A percentile compares a stretch with the other conserved stretches of the same genome.
Evolutionary conservation across 169 alveolate species (phyloP).

Genomic region (Eimeria acervulina): DNA sequence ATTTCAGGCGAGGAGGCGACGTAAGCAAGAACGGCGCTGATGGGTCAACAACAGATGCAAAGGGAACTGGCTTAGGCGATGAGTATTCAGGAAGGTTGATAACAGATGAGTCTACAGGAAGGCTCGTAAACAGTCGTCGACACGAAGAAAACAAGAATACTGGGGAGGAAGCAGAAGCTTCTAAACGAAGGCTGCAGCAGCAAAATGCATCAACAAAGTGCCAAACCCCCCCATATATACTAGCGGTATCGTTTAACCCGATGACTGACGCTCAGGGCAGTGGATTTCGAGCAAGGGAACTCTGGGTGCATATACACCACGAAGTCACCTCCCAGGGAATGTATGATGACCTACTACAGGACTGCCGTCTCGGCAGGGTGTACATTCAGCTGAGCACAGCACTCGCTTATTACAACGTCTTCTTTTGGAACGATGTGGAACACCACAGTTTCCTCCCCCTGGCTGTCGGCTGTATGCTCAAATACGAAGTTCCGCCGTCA

Average conservation of each 20-base stretch:
- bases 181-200: background rate
- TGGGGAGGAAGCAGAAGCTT: background rate
- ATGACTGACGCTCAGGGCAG: slow-evolving; percentile 32
- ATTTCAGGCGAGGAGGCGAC: background rate
- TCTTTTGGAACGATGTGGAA: slow-evolving; percentile 49
- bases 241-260: slow-evolving; percentile 29
- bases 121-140: background rate
- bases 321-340: slow-evolving; percentile 21
- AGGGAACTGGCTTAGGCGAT: background rate
- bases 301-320: slow-evolving; percentile 22
- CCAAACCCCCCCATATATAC: background rate
- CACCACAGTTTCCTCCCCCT: slow-evolving; percentile 43
- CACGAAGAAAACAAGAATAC: no score
- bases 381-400: slow-evolving; percentile 54
- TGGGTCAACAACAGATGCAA: background rate
- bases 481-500: background rate
- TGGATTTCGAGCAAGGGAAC: slow-evolving; percentile 25
- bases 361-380: slow-evolving; percentile 54
- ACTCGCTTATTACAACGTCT: slow-evolving; percentile 39
- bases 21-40: background rate
- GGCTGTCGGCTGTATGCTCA: slow-evolving; percentile 5
- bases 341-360: slow-evolving; percentile 44
- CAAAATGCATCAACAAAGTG: background rate
- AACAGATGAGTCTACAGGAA: background rate
- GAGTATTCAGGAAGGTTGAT: background rate